Evolutionary conservation across 306 rosid genomes (phyloP).

Genomic region (Corylus avellana): DNA sequence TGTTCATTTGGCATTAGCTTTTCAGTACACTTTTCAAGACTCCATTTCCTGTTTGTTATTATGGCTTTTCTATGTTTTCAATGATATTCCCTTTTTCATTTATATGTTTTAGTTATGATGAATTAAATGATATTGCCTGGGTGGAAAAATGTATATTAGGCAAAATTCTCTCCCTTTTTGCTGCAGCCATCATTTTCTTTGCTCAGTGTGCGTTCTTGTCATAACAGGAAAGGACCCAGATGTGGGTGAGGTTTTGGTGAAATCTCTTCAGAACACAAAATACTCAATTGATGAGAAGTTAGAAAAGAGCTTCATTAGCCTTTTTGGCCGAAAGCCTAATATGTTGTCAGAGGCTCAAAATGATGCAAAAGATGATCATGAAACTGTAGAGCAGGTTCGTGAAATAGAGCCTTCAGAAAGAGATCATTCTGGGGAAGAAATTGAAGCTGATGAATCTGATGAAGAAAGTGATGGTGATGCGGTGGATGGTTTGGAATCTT

Average conservation of each 20-base stretch:
- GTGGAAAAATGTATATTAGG: neutral
- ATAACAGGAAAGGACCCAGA: conserved; percentile 69
- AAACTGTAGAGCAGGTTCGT: conserved; percentile 30
- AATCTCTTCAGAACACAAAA: conserved; percentile 76
- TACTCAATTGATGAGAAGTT: conserved; percentile 80
- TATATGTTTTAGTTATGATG: neutral
- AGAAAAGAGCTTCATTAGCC: conserved; percentile 57
- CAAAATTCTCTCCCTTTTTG: conserved; percentile 4
- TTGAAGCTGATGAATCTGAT: conserved; percentile 34
- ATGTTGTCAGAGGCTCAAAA: conserved; percentile 35
- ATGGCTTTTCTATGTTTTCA: neutral
- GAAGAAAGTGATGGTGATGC: conserved; percentile 41
- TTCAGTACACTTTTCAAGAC: neutral
- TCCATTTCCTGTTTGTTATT: neutral
- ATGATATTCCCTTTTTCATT: neutral
- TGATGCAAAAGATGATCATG: conserved; percentile 32
- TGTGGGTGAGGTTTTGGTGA: conserved; percentile 81
- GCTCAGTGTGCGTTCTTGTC: conserved; percentile 13
- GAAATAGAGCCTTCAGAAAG: conserved; percentile 37
- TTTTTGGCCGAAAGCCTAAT: conserved; percentile 52
- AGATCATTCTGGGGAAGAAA: conserved; percentile 28
- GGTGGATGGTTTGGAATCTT: conserved; percentile 49
- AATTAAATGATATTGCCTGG: neutral
- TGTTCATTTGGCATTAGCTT: conserved; percentile 13
- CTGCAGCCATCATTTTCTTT: conserved; percentile 10